Base-by-base conservation (phyloP, 2,329 filamentous ascomycete genomes). In the Botryosphaeria agaves region DNA sequence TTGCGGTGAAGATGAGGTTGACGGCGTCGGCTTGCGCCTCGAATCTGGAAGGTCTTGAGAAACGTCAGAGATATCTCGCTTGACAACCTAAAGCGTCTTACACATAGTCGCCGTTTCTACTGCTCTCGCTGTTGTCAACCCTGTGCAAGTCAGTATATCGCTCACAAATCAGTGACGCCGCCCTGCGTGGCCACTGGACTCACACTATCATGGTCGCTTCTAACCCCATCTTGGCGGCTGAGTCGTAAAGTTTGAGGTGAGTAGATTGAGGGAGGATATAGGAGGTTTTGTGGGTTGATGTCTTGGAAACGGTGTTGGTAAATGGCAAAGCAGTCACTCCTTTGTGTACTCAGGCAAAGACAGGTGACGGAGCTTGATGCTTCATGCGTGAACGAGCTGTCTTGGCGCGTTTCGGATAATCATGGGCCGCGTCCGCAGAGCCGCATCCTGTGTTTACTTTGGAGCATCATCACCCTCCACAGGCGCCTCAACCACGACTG, bases 71-170 rank as follows among this genome's bases (percentile, higher is more conserved):
- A 29, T 12, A 31, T 32, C 30, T 28, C 32, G 36, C 35, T 38
- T 28, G 35, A 26, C 17, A 28, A 11, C 25, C 14, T 26, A 24
- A n/a, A 14, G 20, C 23, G 26, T 25, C 47, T 18, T 60, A 72
- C 68, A 74, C 64, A 52, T 78, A 78, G 56, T 98, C 89, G 52
- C 91, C 89, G 61, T 98, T 98, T 53, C 89, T 76, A 65, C 83
- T 92, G 63, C 80, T 85, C 65, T 98, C 89, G 65, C 85, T 94
- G 69, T 95, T 98, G 70, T 98, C 89, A 49, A 95, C 83, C 55
- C 72, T 76, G 44, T 36, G 35, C 41, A 27, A 18, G 34, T 40
- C 14, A 41, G 36, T 38, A 26, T 17, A 34, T 50, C 37, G 51
- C 41, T n/a, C 34, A 31, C 14, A 18, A n/a, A 7, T 17, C 11